phyloP scores from a whole-genome alignment of 805 yeast species.

The Monosporozyma yasuniensis region DNA sequence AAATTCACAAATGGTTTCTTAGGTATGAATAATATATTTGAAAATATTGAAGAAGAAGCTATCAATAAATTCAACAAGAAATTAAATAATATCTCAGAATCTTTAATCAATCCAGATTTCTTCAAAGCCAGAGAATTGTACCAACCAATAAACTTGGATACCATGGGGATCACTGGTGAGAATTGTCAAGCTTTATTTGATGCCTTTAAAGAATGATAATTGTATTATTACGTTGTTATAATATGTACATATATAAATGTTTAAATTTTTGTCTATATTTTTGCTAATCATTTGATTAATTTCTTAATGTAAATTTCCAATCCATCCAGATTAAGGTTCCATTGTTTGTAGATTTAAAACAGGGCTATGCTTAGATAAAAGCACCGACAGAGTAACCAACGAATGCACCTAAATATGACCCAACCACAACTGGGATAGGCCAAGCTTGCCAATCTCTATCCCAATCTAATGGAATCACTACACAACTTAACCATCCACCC shows the following conservation, averaged over 20 bases:
- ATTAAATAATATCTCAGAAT: constrained; percentile 24
- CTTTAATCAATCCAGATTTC: constrained; percentile 25
- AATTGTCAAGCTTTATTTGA: constrained; percentile 14
- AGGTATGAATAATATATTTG: constrained; percentile 12
- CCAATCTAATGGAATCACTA: constrained; percentile 96
- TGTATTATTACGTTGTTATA: not conserved
- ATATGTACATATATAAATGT: not conserved
- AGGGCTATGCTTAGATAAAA: constrained; percentile 13
- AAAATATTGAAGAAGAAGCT: constrained; percentile 9
- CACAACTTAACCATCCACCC: constrained; percentile 89
- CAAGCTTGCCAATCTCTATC: constrained; percentile 95
- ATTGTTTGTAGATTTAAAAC: not conserved
- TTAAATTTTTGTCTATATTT: not conserved
- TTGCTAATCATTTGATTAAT: not conserved
- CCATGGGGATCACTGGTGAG: constrained; percentile 18
- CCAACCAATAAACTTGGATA: constrained; percentile 10
- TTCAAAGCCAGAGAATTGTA: constrained; percentile 18
- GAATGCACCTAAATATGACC: constrained; percentile 67
- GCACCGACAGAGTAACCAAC: constrained; percentile 44
- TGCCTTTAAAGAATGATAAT: constrained; percentile 9
- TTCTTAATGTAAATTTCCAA: not conserved
- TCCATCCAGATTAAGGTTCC: not conserved
- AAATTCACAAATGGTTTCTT: not conserved
- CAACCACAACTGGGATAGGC: constrained; percentile 82
- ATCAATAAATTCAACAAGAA: constrained; percentile 14